phyloP scores from a whole-genome alignment of 2,329 filamentous ascomycete species.

The Niveomyces coronatus region DNA sequence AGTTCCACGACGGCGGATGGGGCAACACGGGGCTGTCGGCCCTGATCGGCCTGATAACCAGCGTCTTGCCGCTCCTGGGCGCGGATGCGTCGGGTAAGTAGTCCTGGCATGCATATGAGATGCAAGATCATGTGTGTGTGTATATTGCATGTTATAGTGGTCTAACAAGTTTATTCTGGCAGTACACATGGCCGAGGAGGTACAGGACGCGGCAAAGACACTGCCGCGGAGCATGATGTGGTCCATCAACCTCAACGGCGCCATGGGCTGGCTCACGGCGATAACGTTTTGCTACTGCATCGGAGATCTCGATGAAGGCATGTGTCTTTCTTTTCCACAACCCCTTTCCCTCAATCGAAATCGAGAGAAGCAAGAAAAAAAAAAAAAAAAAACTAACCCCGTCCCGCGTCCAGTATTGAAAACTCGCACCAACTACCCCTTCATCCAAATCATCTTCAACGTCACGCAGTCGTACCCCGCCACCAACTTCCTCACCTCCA shows the following conservation, averaged over 20 bases:
- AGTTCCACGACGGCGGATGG: constrained; percentile 25
- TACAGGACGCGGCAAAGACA: constrained; percentile 10
- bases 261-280: constrained; percentile 29
- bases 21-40: constrained; percentile 23
- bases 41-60: constrained; percentile 27
- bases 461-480: constrained; percentile 12
- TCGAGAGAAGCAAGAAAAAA: too few species aligned
- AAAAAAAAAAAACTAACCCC: too few species aligned
- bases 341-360: neutral
- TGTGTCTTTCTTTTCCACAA: neutral
- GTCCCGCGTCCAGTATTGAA: constrained; percentile 1
- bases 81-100: constrained; percentile 16
- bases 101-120: too few species aligned
- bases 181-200: constrained; percentile 14
- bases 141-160: neutral
- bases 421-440: constrained; percentile 15
- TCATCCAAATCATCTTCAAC: constrained; percentile 17
- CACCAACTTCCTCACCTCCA: constrained; percentile 13
- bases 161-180: neutral
- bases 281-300: constrained; percentile 25
- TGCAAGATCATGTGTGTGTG: neutral
- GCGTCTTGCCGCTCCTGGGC: constrained; percentile 23
- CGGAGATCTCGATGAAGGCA: constrained; percentile 17
- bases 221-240: constrained; percentile 13
- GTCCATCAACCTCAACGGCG: constrained; percentile 21